Conservation (phyloP, 805 yeast species). For the Candida maris region DNA sequence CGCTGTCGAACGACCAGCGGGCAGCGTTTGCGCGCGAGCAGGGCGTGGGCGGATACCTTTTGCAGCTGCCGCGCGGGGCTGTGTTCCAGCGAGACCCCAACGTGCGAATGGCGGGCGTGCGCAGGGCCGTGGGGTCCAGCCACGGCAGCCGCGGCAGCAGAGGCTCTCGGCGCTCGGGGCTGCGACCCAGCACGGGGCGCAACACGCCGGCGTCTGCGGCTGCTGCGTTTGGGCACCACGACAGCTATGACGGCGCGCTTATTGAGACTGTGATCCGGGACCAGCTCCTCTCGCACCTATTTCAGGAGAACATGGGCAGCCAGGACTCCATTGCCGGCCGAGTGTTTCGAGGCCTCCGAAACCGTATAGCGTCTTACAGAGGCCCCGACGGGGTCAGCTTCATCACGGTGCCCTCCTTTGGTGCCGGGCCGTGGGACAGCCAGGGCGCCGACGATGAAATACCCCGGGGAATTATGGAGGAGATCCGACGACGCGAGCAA, state of each 20-base stretch:
- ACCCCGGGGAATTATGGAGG: slow-evolving; percentile 28
- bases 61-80: slow-evolving; percentile 15
- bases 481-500: slow-evolving; percentile 27
- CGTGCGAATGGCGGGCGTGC: slow-evolving; percentile 10
- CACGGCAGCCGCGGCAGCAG: not conserved
- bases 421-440: not conserved
- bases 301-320: slow-evolving; percentile 1
- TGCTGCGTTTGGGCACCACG: too few relatives aligned
- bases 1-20: slow-evolving; percentile 10
- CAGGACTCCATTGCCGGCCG: slow-evolving; percentile 8
- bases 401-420: slow-evolving; percentile 3
- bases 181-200: slow-evolving; percentile 2
- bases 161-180: not conserved
- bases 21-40: slow-evolving; percentile 13
- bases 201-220: not conserved
- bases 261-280: slow-evolving; percentile 10
- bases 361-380: slow-evolving; percentile 6
- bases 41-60: slow-evolving; percentile 9
- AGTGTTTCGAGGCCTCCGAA: slow-evolving; percentile 8
- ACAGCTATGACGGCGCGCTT: slow-evolving; percentile 5
- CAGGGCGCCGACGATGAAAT: slow-evolving; percentile 18
- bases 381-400: slow-evolving; percentile 7
- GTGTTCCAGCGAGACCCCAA: slow-evolving; percentile 10
- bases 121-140: slow-evolving; percentile 2
- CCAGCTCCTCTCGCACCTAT: slow-evolving; percentile 6